Evolutionary conservation across 257 asterid species (phyloP).

Genomic region (Coffea canephora): DNA sequence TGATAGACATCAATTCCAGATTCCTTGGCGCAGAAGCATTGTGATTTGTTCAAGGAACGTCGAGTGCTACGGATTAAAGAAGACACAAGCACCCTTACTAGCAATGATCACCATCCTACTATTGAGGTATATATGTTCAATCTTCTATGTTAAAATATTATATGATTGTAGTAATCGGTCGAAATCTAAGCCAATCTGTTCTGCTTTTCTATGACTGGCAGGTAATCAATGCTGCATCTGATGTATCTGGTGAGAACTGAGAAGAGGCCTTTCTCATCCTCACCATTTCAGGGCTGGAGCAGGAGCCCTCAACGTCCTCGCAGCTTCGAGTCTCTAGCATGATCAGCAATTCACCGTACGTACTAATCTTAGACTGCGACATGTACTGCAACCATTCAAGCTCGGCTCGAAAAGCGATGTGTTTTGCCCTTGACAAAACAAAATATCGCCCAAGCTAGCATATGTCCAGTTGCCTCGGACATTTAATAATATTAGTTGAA

Average conservation of each 20-base stretch:
- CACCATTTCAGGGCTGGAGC: slow-evolving; percentile 80
- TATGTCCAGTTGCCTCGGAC: slow-evolving; percentile 72
- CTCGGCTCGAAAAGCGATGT: slow-evolving; percentile 56
- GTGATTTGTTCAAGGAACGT: slow-evolving; percentile 32
- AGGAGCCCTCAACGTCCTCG: slow-evolving; percentile 53
- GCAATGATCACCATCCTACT: slow-evolving; percentile 33
- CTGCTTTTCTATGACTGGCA: too few relatives aligned
- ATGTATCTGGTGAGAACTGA: slow-evolving; percentile 67
- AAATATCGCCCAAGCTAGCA: slow-evolving; percentile 35
- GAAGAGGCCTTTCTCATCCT: slow-evolving; percentile 43
- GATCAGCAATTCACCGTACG: slow-evolving; percentile 71
- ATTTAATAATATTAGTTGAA: slow-evolving; percentile 45
- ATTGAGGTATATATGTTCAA: slow-evolving; percentile 30
- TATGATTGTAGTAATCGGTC: background rate
- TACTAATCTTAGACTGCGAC: slow-evolving; percentile 50
- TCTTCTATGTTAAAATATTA: too few relatives aligned
- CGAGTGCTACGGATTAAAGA: slow-evolving; percentile 23
- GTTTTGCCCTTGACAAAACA: slow-evolving; percentile 39
- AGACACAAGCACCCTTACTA: slow-evolving; percentile 9
- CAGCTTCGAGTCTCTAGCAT: slow-evolving; percentile 69
- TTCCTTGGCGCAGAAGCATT: slow-evolving; percentile 33
- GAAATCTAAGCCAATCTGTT: too few relatives aligned
- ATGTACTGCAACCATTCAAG: slow-evolving; percentile 46
- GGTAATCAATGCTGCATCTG: too few relatives aligned
- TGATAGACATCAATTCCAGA: background rate